A percentile compares a stretch with the other conserved stretches of the same genome.
Conservation (phyloP, 1,284 basidiomycete genomes). For the Amylostereum areolatum region DNA sequence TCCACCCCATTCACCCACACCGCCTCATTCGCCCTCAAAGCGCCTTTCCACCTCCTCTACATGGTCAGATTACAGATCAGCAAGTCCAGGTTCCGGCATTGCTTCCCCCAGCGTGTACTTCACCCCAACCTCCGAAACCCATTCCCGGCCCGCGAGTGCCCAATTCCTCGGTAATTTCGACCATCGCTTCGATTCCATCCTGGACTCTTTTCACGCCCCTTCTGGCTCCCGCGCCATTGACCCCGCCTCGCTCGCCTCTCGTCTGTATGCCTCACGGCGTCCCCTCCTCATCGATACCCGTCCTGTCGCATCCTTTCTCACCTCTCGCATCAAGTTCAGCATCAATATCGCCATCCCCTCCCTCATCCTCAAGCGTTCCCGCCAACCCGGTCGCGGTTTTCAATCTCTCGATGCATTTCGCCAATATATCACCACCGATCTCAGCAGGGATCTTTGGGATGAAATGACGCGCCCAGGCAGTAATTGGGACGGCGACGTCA, state of each 20-base stretch:
- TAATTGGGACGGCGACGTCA: slow-evolving; percentile 68
- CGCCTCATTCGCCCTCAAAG: slow-evolving; percentile 23
- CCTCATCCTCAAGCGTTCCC: slow-evolving; percentile 79
- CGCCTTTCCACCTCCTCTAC: slow-evolving; percentile 24
- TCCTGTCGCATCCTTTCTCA: slow-evolving; percentile 56
- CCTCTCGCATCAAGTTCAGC: slow-evolving; percentile 58
- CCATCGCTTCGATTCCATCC: slow-evolving; percentile 19
- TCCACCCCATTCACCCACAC: slow-evolving; percentile 11
- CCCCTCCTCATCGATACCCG: slow-evolving; percentile 80
- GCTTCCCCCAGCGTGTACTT: slow-evolving; percentile 49
- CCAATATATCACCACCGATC: slow-evolving; percentile 73
- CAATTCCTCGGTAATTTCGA: slow-evolving; percentile 18
- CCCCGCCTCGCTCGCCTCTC: slow-evolving; percentile 41
- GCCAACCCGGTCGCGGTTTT: slow-evolving; percentile 59
- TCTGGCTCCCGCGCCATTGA: slow-evolving; percentile 33
- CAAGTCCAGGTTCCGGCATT: slow-evolving; percentile 43
- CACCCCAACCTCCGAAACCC: slow-evolving; percentile 44
- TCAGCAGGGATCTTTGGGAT: slow-evolving; percentile 66
- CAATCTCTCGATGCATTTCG: slow-evolving; percentile 61
- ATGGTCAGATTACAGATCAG: slow-evolving; percentile 27
- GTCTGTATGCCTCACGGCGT: slow-evolving; percentile 42
- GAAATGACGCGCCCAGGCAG: slow-evolving; percentile 36
- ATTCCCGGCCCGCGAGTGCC: slow-evolving; percentile 23
- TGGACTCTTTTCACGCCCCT: slow-evolving; percentile 15
- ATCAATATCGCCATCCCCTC: slow-evolving; percentile 82